phyloP scores from a whole-genome alignment of 768 basidiomycete species.

The Naganishia antarctica region DNA sequence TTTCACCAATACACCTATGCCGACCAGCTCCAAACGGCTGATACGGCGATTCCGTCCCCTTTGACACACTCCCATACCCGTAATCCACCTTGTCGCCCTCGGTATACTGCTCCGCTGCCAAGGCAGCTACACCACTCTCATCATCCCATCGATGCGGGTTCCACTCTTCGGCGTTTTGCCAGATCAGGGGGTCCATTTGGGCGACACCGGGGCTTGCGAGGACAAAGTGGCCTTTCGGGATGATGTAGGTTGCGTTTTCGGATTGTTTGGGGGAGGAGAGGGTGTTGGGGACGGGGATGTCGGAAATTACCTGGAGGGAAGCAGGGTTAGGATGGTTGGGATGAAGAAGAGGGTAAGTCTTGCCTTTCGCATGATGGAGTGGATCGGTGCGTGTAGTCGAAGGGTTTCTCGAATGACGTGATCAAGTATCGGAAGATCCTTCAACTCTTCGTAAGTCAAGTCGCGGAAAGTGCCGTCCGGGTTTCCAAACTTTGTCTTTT shows the following conservation, averaged over 20 bases:
- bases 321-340: background rate
- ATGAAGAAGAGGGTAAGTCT: background rate
- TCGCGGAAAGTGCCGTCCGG: slow-evolving; percentile 73
- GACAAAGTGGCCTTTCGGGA: slow-evolving; percentile 84
- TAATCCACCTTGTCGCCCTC: slow-evolving; percentile 88
- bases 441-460: slow-evolving; percentile 80
- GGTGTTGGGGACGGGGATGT: slow-evolving; percentile 73
- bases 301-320: slow-evolving; percentile 59
- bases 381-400: slow-evolving; percentile 76
- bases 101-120: slow-evolving; percentile 67
- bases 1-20: slow-evolving; percentile 91
- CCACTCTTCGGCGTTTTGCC: slow-evolving; percentile 69
- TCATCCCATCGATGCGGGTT: slow-evolving; percentile 82
- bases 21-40: slow-evolving; percentile 96
- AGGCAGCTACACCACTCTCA: slow-evolving; percentile 70
- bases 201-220: slow-evolving; percentile 82
- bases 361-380: slow-evolving; percentile 62
- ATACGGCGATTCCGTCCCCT: slow-evolving; percentile 92
- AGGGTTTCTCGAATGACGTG: slow-evolving; percentile 79
- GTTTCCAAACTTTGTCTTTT: slow-evolving; percentile 71
- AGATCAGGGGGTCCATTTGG: slow-evolving; percentile 77
- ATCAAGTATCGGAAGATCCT: slow-evolving; percentile 75
- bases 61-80: slow-evolving; percentile 90
- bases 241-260: slow-evolving; percentile 65
- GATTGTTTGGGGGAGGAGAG: slow-evolving; percentile 68